Evolutionary conservation across 371 early-diverging fungal species (phyloP).

Genomic region (Massospora cicadina): DNA sequence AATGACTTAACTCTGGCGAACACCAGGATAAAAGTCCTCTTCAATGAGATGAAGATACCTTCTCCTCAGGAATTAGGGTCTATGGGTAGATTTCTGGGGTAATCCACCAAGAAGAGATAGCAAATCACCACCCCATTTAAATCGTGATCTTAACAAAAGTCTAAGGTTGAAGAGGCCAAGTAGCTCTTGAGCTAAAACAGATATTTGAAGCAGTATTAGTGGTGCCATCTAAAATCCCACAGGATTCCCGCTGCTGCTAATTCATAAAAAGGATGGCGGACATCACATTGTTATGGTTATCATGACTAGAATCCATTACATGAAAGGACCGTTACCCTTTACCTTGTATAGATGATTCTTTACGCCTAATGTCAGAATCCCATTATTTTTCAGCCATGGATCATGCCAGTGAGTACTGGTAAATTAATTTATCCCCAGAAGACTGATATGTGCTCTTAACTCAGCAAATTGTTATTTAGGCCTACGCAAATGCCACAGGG

Average conservation of each 20-base stretch:
- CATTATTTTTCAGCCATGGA: conserved; percentile 21
- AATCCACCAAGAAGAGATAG: neutral
- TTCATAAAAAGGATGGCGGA: neutral
- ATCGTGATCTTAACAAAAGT: too few relatives aligned
- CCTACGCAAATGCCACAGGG: neutral
- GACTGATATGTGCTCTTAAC: conserved; percentile 20
- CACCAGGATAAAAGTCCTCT: too few relatives aligned
- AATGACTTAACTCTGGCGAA: too few relatives aligned
- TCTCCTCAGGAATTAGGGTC: neutral
- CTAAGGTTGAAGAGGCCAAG: neutral
- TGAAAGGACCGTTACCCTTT: conserved; percentile 19
- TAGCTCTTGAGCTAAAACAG: neutral
- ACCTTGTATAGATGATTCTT: conserved; percentile 20
- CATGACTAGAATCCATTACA: conserved; percentile 20
- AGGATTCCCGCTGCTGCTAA: neutral
- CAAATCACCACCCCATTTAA: neutral
- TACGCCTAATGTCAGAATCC: conserved; percentile 17
- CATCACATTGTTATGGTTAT: neutral
- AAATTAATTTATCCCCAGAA: conserved; percentile 16
- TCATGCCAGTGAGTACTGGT: conserved; percentile 22
- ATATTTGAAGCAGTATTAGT: neutral
- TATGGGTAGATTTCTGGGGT: neutral
- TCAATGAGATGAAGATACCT: too few relatives aligned
- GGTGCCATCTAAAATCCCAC: neutral
- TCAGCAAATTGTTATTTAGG: conserved; percentile 12